Evolutionary conservation across 2,329 filamentous ascomycete genomes (phyloP), one percentile per base, ranked within the genome.

Genomic region (Polytolypa hystricis): DNA sequence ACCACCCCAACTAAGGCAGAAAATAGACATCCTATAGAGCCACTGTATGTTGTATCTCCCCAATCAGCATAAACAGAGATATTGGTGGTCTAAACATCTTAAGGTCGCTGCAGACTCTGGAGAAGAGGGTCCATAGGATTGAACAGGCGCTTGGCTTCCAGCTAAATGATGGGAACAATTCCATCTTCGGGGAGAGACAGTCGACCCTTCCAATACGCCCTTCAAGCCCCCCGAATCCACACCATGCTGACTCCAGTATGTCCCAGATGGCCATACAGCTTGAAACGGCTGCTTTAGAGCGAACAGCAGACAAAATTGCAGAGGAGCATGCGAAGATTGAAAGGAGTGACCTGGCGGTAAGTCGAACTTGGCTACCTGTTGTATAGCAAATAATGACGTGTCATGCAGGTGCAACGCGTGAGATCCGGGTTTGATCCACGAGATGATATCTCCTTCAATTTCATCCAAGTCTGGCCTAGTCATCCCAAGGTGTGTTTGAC

Each of bases 221-320:
- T 7, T 25, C 7, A 7, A 7, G n/a, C n/a, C 21, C 21, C 7
- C n/a, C n/a, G n/a, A 51, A 52, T 25, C 21, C 21, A n/a, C n/a
- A n/a, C n/a, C n/a, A n/a, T n/a, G n/a, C n/a, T n/a, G n/a, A n/a
- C n/a, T n/a, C 21, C 21, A 25, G 21, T 7, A 25, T 25, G 21
- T 25, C 21, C 21, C 7, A 25, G n/a, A 25, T n/a, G 21, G 21
- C 7, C n/a, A 25, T 25, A n/a, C 21, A 25, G 7, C 21, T 7
- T n/a, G 7, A n/a, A n/a, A n/a, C 21, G 21, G 7, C 21, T 7
- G n/a, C 21, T 25, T 7, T n/a, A 25, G 21, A 7, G 21, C 21
- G 7, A 10, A 11, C 18, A 4, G 10, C 5, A 12, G 34, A 28
- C 18, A 33, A 21, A 3, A 4, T 27, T 5, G 30, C 33, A 11